These are phyloP conservation scores for Coemansia erecta DNA, from an alignment of 192 early-diverging fungal genomes.

Conservation along the genomic window DNA sequence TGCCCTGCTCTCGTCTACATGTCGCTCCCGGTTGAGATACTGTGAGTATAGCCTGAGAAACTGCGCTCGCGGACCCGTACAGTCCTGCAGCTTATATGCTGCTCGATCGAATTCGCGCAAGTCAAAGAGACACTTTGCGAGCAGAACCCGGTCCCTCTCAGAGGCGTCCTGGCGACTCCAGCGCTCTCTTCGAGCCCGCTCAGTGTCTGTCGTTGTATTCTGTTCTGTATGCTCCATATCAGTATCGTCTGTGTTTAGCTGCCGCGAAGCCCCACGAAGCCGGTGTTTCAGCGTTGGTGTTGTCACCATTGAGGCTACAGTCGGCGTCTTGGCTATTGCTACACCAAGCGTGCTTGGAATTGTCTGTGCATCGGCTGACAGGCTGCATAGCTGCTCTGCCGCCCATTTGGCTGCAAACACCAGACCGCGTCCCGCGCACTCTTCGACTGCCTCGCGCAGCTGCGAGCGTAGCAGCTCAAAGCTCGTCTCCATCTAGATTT, in stretches of 20 bases:
- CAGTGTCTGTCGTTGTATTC: neutral
- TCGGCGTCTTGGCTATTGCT: neutral
- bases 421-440: slow-evolving; percentile 70
- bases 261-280: slow-evolving; percentile 16
- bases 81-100: slow-evolving; percentile 53
- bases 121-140: slow-evolving; percentile 74
- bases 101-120: slow-evolving; percentile 70
- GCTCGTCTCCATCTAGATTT: slow-evolving; percentile 21
- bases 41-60: slow-evolving; percentile 81
- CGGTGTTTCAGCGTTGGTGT: slow-evolving; percentile 21
- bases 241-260: neutral
- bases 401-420: slow-evolving; percentile 77
- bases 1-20: slow-evolving; percentile 13
- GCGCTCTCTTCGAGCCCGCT: slow-evolving; percentile 4
- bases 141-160: slow-evolving; percentile 45
- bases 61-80: slow-evolving; percentile 50
- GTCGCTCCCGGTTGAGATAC: slow-evolving; percentile 61
- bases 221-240: too few relatives aligned
- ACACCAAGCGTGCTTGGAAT: neutral
- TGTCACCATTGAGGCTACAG: neutral
- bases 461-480: slow-evolving; percentile 22
- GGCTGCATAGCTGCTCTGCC: slow-evolving; percentile 45
- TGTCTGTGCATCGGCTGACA: slow-evolving; percentile 5
- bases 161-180: slow-evolving; percentile 18
- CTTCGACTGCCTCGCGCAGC: slow-evolving; percentile 59